A percentile compares a stretch with the other conserved stretches of the same genome.
Conservation (phyloP, 2,329 filamentous ascomycete genomes). For the Capronia epimyces region DNA sequence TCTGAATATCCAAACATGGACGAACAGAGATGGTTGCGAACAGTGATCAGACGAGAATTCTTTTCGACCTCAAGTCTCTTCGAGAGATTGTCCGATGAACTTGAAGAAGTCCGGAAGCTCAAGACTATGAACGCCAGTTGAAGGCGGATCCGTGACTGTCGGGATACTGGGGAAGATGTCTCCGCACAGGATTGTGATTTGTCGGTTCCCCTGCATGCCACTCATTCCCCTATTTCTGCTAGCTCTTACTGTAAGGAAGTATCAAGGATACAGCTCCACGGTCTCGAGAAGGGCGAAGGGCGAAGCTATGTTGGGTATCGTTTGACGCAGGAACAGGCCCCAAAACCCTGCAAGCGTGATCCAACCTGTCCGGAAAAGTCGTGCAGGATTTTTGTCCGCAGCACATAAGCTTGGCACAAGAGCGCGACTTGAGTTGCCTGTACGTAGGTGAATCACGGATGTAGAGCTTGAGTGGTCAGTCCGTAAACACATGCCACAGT, state of each 20-base stretch:
- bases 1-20: too few relatives aligned
- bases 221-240: neutral
- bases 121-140: neutral
- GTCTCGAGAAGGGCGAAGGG: neutral
- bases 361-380: slow-evolving; percentile 1
- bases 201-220: slow-evolving; percentile 8
- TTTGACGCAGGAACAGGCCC: slow-evolving; percentile 6
- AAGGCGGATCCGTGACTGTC: neutral
- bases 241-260: neutral
- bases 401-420: neutral
- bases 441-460: neutral
- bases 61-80: too few relatives aligned
- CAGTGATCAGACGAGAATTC: too few relatives aligned
- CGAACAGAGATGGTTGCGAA: too few relatives aligned
- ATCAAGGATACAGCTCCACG: neutral
- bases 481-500: neutral
- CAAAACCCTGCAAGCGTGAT: slow-evolving; percentile 7
- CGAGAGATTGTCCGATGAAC: neutral
- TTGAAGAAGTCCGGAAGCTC: neutral
- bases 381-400: slow-evolving; percentile 8
- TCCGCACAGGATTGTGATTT: slow-evolving; percentile 1
- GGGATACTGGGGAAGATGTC: neutral
- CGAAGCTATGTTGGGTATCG: slow-evolving; percentile 6
- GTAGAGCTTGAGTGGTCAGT: neutral
- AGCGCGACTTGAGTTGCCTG: neutral